Evolutionary conservation across 2,329 filamentous ascomycete genomes (phyloP).

Genomic region (Cercospora janseana): DNA sequence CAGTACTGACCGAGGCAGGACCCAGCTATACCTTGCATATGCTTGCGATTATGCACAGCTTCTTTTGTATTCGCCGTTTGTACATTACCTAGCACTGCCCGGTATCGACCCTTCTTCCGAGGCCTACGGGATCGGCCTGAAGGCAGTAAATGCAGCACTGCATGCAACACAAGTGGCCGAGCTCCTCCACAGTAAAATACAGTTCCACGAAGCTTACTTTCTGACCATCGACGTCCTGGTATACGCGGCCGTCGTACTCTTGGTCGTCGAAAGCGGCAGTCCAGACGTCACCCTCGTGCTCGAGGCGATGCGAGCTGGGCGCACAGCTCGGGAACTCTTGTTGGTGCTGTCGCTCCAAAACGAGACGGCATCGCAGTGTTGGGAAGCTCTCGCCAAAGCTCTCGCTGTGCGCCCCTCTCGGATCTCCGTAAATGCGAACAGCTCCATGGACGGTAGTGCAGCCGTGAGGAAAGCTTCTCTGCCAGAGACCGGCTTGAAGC

Average conservation of each 20-base stretch:
- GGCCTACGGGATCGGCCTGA: conserved; percentile 13
- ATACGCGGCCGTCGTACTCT: conserved; percentile 19
- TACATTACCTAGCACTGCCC: conserved; percentile 18
- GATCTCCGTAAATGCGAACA: background rate
- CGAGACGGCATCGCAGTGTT: conserved; percentile 19
- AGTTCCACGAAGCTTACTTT: conserved; percentile 23
- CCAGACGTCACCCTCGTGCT: conserved; percentile 7
- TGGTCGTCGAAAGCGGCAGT: conserved; percentile 19
- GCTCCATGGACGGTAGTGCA: background rate
- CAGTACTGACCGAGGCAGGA: conserved; percentile 16
- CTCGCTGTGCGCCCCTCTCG: conserved; percentile 10
- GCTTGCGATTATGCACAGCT: conserved; percentile 22
- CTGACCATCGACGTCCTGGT: conserved; percentile 21
- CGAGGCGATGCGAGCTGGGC: conserved; percentile 17
- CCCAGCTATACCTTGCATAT: conserved; percentile 22
- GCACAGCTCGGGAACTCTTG: conserved; percentile 19
- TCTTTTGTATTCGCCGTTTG: conserved; percentile 23
- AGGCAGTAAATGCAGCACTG: conserved; percentile 18
- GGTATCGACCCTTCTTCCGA: background rate
- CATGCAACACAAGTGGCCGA: conserved; percentile 21
- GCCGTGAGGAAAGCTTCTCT: background rate
- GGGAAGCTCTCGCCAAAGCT: conserved; percentile 20
- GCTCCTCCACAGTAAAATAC: conserved; percentile 19
- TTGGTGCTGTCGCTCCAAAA: conserved; percentile 17
- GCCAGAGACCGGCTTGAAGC: background rate